phyloP scores from a whole-genome alignment of 1,284 basidiomycete genomes.

The Microbotryomycetes sp. region DNA sequence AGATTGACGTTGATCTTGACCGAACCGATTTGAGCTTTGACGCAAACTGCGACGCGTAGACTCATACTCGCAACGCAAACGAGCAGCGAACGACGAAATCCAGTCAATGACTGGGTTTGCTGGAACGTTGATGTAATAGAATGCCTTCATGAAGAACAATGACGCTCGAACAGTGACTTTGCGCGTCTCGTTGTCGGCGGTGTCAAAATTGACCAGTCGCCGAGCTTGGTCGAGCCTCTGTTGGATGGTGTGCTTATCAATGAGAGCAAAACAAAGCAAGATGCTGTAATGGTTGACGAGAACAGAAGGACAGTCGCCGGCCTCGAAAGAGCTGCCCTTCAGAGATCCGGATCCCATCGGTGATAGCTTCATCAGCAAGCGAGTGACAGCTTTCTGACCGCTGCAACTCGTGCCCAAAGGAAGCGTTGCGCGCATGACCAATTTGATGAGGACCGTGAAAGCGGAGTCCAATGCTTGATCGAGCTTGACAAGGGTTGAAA shows the following conservation, averaged over 20 bases:
- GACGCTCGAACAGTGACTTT: constrained; percentile 68
- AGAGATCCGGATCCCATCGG: constrained; percentile 65
- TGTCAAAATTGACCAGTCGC: constrained; percentile 60
- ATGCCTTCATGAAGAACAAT: constrained; percentile 65
- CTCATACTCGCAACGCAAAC: constrained; percentile 56
- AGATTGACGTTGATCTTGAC: not conserved
- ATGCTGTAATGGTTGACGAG: constrained; percentile 80
- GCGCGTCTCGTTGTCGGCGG: constrained; percentile 64
- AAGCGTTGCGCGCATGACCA: constrained; percentile 57
- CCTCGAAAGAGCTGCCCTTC: constrained; percentile 51
- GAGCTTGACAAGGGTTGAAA: constrained; percentile 50
- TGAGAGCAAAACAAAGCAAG: constrained; percentile 66
- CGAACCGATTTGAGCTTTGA: not conserved
- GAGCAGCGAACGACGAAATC: constrained; percentile 58
- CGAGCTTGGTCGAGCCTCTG: constrained; percentile 57
- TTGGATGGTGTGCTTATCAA: constrained; percentile 57
- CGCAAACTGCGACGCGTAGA: not conserved
- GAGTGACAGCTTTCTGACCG: constrained; percentile 52
- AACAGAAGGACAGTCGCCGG: constrained; percentile 60
- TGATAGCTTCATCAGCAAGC: constrained; percentile 69
- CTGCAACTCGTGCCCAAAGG: constrained; percentile 35
- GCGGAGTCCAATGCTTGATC: constrained; percentile 59
- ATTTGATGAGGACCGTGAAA: constrained; percentile 72
- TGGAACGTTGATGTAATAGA: constrained; percentile 55
- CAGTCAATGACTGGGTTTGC: constrained; percentile 58